These are phyloP conservation scores for Cucumis hystrix DNA, from an alignment of 306 rosid genomes.

Conservation along the genomic window DNA sequence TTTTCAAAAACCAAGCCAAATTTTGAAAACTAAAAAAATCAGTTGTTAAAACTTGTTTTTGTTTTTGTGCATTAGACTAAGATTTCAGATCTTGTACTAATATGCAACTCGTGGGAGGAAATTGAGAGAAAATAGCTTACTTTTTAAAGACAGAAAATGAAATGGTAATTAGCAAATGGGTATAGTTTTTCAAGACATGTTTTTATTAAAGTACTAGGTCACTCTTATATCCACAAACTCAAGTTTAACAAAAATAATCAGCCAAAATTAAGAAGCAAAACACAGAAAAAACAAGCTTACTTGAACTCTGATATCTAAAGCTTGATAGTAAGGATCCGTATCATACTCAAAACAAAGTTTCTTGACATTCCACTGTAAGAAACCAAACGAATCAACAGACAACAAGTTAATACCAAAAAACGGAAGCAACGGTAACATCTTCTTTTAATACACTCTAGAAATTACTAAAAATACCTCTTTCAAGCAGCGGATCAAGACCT, in stretches of 20 bases:
- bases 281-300: constrained; percentile 11
- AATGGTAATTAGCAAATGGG: too few relatives aligned
- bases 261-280: not conserved
- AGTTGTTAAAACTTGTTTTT: too few relatives aligned
- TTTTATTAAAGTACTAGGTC: not conserved
- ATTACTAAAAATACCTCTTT: constrained; percentile 36
- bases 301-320: constrained; percentile 53
- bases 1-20: too few relatives aligned
- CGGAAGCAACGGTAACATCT: not conserved
- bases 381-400: not conserved
- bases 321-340: constrained; percentile 83
- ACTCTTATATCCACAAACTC: not conserved
- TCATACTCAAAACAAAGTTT: constrained; percentile 83
- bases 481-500: constrained; percentile 51
- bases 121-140: too few relatives aligned
- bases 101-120: too few relatives aligned
- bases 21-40: too few relatives aligned
- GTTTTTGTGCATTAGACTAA: too few relatives aligned
- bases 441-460: not conserved
- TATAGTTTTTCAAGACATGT: too few relatives aligned
- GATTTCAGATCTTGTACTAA: too few relatives aligned
- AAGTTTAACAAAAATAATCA: not conserved
- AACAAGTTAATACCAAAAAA: not conserved
- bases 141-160: too few relatives aligned
- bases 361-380: constrained; percentile 59